A percentile compares a stretch with the other conserved stretches of the same genome.
Evolutionary conservation across 495 filamentous ascomycete species (phyloP).

Genomic region (Trichocladium uniseriatum): DNA sequence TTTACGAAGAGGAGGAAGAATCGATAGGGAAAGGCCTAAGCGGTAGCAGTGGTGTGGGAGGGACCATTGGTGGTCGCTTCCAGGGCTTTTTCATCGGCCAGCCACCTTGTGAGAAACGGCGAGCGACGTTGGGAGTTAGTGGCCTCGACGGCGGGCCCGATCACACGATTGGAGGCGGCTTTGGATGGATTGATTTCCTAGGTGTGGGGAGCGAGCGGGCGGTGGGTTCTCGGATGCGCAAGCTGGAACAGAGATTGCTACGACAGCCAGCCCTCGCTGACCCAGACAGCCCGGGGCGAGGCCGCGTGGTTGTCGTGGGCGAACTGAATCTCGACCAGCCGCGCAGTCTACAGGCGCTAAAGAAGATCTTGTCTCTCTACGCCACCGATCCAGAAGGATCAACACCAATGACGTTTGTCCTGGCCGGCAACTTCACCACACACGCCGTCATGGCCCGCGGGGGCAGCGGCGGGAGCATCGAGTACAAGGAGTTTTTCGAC

Average conservation of each 20-base stretch:
- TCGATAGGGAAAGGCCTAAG: conserved; percentile 56
- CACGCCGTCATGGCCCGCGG: conserved; percentile 63
- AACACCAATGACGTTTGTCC: conserved; percentile 66
- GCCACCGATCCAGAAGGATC: conserved; percentile 49
- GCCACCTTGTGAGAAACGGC: conserved; percentile 78
- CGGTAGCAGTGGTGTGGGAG: conserved; percentile 70
- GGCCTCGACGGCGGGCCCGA: conserved; percentile 40
- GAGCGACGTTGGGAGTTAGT: conserved; percentile 63
- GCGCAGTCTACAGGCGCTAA: conserved; percentile 62
- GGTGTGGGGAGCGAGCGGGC: conserved; percentile 86
- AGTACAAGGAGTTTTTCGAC: conserved; percentile 93
- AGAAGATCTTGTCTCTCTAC: conserved; percentile 64
- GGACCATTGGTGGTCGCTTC: conserved; percentile 80
- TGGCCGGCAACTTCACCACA: conserved; percentile 77
- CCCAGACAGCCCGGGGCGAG: conserved; percentile 23
- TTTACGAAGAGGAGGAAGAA: conserved; percentile 86
- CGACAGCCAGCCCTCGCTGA: conserved; percentile 18
- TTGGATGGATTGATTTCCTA: conserved; percentile 95
- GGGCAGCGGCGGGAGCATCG: conserved; percentile 64
- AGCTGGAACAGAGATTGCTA: conserved; percentile 48
- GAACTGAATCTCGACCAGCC: conserved; percentile 82
- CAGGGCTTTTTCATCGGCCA: conserved; percentile 82
- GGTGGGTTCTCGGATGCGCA: conserved; percentile 71
- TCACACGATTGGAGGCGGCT: conserved; percentile 65
- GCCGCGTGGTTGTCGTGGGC: conserved; percentile 61